Conservation (phyloP, 73 alveolate species). For the Tetrahymena malaccensis region DNA sequence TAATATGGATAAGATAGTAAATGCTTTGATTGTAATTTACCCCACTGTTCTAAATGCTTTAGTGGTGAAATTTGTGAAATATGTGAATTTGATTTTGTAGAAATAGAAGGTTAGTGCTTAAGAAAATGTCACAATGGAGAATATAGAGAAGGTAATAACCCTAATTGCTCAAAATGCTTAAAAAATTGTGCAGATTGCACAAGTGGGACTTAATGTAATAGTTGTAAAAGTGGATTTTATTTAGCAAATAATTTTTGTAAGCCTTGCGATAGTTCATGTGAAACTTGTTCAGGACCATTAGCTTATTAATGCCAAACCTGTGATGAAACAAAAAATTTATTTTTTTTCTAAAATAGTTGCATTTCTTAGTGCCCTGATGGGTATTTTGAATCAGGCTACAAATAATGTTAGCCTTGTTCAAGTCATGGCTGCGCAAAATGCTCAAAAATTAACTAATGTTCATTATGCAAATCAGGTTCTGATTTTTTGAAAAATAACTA, state of each 20-base stretch:
- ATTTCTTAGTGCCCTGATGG: neutral
- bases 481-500: neutral
- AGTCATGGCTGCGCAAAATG: neutral
- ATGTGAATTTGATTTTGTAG: neutral
- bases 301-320: neutral
- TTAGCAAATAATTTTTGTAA: neutral
- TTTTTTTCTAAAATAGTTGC: neutral
- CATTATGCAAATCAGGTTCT: neutral
- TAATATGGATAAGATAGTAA: neutral
- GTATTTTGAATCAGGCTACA: neutral
- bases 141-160: neutral
- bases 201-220: neutral
- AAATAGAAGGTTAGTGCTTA: neutral
- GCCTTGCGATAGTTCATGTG: neutral
- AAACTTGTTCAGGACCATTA: neutral
- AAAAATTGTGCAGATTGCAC: neutral
- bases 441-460: neutral
- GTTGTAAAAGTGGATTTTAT: neutral
- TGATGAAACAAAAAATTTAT: neutral
- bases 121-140: neutral
- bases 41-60: neutral
- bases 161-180: neutral
- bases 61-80: neutral
- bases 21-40: neutral
- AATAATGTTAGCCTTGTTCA: neutral